Conservation (phyloP, 768 basidiomycete species). For the Kwoniella shandongensis region DNA sequence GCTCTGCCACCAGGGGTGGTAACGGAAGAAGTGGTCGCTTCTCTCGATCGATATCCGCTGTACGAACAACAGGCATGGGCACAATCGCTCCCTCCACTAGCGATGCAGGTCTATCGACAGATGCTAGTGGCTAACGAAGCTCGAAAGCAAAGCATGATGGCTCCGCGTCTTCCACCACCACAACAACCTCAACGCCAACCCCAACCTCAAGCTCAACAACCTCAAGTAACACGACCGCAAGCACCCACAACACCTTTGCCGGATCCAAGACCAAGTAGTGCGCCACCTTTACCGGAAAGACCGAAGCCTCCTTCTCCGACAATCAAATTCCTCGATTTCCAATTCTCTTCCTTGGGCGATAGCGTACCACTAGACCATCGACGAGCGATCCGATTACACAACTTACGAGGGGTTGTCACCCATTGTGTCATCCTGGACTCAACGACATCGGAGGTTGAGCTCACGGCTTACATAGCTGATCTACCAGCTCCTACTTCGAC, state of each 20-base stretch:
- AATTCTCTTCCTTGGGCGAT: conserved; percentile 22
- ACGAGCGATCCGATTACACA: conserved; percentile 39
- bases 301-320: conserved; percentile 34
- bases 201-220: conserved; percentile 1
- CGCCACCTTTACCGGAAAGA: conserved; percentile 4
- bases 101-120: conserved; percentile 34
- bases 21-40: conserved; percentile 45
- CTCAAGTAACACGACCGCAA: neutral
- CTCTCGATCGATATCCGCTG: conserved; percentile 36
- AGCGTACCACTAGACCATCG: conserved; percentile 2
- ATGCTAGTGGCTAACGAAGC: conserved; percentile 37
- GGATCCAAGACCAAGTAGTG: conserved; percentile 10
- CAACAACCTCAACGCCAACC: conserved; percentile 6
- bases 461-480: conserved; percentile 41
- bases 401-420: conserved; percentile 44
- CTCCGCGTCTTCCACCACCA: conserved; percentile 4
- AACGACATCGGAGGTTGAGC: conserved; percentile 38
- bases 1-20: conserved; percentile 43
- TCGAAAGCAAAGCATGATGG: conserved; percentile 9
- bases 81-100: conserved; percentile 26
- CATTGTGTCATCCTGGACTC: conserved; percentile 40
- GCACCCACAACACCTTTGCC: neutral
- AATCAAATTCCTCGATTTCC: conserved; percentile 41
- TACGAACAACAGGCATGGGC: conserved; percentile 45
- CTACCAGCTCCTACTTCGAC: neutral